Evolutionary conservation across 257 asterid genomes (phyloP), one percentile per base, ranked within the genome.

Genomic region (Lycium ferocissimum): DNA sequence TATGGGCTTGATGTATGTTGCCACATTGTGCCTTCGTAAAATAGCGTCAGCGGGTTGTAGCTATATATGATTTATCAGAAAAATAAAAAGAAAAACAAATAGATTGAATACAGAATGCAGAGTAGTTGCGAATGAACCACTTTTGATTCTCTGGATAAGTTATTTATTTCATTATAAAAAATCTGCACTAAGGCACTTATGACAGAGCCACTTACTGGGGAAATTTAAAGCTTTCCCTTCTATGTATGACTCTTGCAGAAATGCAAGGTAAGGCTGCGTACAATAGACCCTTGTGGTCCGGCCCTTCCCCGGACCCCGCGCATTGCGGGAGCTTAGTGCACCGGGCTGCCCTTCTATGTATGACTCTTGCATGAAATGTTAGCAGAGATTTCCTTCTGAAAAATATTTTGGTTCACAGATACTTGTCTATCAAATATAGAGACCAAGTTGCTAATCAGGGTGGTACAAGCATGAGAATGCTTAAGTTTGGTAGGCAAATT

Each of bases 181-280:
- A 18, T 47, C 17, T 71, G 79, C 51, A 40, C 35, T 35, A 18
- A 71, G 10, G 33, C 22, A 7, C 18, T 72, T 5, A 2, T 43
- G 18, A 43, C 56, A 18, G 17, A 43, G 6, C 80, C 37, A 72
- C 80, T 72, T 72, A 9, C n/a, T 43, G 17, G 37, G 80, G 18
- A 18, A 71, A 18, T 71, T 45, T 71, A 18, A 9, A 40, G 79
- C 56, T 40, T 71, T 72, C 58, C 80, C 35, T 72, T 72, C 80
- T 11, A 18, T 18, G n/a, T 45, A 45, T 22, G 38, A 45, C 38
- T 43, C 58, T 45, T 72, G 45, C 38, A 71, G 56, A 18, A 71
- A 71, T 71, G 79, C n/a, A n/a, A n/a, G n/a, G n/a, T n/a, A n/a
- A n/a, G n/a, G n/a, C n/a, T n/a, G n/a, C n/a, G n/a, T n/a, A n/a